These are phyloP conservation scores for Rhizopus arrhizus DNA, from an alignment of 371 early-diverging fungal species.

Conservation along the genomic window DNA sequence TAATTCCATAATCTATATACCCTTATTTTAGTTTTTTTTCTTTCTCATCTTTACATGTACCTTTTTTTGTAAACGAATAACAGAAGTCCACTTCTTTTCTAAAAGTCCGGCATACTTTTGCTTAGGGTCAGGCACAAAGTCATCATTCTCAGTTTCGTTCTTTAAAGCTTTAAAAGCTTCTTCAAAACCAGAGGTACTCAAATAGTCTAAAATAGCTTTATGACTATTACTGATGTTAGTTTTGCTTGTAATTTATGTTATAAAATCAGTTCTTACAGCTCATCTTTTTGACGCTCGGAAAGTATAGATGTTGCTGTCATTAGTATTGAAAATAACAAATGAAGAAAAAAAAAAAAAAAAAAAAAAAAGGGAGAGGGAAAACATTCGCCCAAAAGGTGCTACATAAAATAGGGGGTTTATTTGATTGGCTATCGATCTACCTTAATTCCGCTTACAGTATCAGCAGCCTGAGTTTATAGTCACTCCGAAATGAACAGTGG, in stretches of 20 bases:
- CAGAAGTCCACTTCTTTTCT: slow-evolving; percentile 92
- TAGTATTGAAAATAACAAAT: slow-evolving; percentile 41
- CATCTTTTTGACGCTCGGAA: slow-evolving; percentile 36
- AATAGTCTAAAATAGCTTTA: slow-evolving; percentile 83
- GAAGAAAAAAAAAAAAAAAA: neutral
- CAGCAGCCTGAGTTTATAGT: no score
- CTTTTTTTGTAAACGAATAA: slow-evolving; percentile 86
- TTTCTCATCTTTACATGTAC: slow-evolving; percentile 28
- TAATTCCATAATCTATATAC: slow-evolving; percentile 79
- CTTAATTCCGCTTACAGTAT: no score
- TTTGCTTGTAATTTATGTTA: neutral
- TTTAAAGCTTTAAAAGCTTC: slow-evolving; percentile 67
- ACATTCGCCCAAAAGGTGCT: neutral
- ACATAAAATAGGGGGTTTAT: neutral
- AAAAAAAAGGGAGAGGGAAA: neutral
- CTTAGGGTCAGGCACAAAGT: slow-evolving; percentile 71
- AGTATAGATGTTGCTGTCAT: slow-evolving; percentile 51
- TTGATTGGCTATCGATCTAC: no score
- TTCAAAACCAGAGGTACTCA: slow-evolving; percentile 70
- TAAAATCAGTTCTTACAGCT: slow-evolving; percentile 21
- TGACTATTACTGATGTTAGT: slow-evolving; percentile 47
- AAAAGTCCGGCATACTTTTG: slow-evolving; percentile 79
- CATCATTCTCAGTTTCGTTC: slow-evolving; percentile 69
- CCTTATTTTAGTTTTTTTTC: neutral
- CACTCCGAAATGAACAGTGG: no score